A percentile compares a stretch with the other conserved stretches of the same genome.
Evolutionary conservation across 2,329 filamentous ascomycete genomes (phyloP).

Genomic region (Rhinocladiella mackenziei): DNA sequence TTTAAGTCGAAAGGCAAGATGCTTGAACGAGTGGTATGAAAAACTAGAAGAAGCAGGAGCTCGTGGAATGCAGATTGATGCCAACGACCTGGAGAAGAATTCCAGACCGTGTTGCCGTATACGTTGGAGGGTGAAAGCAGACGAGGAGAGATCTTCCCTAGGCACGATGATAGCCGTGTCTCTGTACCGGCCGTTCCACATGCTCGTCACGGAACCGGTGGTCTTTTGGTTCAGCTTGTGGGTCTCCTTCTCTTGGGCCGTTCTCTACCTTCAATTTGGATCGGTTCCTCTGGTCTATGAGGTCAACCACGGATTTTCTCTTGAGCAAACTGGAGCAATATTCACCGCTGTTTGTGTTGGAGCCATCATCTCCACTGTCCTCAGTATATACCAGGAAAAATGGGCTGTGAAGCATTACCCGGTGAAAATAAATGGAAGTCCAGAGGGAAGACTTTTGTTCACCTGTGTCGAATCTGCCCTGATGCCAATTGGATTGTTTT

Average conservation of each 20-base stretch:
- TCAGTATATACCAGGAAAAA: constrained; percentile 71
- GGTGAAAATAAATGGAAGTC: constrained; percentile 44
- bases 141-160: constrained; percentile 25
- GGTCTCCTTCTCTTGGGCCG: constrained; percentile 84
- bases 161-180: constrained; percentile 25
- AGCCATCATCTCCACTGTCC: constrained; percentile 59
- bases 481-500: constrained; percentile 74
- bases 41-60: constrained; percentile 64
- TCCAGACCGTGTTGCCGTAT: constrained; percentile 30
- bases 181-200: constrained; percentile 34
- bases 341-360: constrained; percentile 71
- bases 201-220: constrained; percentile 62
- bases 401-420: constrained; percentile 33
- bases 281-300: constrained; percentile 75
- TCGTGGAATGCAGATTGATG: constrained; percentile 46
- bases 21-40: constrained; percentile 76
- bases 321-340: constrained; percentile 64
- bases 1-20: constrained; percentile 67
- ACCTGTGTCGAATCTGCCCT: constrained; percentile 71
- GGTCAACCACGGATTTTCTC: constrained; percentile 62
- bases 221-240: constrained; percentile 74
- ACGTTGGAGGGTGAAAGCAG: constrained; percentile 25
- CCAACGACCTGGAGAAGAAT: constrained; percentile 61
- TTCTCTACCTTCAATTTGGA: constrained; percentile 79
- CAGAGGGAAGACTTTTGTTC: constrained; percentile 79